A percentile compares a stretch with the other conserved stretches of the same genome.
Evolutionary conservation across 768 basidiomycete genomes (phyloP).

Genomic region (Termitomyces heimii): DNA sequence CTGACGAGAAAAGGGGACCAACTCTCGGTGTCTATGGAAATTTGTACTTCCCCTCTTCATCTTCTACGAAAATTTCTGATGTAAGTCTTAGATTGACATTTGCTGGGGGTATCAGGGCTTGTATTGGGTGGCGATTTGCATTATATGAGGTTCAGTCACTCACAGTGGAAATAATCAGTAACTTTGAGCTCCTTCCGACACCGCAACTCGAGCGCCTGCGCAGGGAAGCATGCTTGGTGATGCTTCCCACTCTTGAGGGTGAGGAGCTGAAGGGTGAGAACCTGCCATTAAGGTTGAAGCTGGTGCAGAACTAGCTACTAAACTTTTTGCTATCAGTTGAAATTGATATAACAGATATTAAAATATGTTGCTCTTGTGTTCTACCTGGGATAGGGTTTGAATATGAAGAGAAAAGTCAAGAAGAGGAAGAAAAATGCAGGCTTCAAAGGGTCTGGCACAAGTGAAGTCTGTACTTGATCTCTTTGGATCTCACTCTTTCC

Average conservation of each 20-base stretch:
- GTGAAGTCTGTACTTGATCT: no score
- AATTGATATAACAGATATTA: no score
- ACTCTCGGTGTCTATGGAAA: slow-evolving; percentile 42
- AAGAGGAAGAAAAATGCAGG: no score
- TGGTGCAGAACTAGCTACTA: slow-evolving; percentile 24
- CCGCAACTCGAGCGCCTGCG: slow-evolving; percentile 33
- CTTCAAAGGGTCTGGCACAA: no score
- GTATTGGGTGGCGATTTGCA: slow-evolving; percentile 48
- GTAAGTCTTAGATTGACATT: slow-evolving; percentile 35
- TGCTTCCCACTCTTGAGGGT: slow-evolving; percentile 42
- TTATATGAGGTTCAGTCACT: slow-evolving; percentile 53
- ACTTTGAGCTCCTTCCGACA: slow-evolving; percentile 48
- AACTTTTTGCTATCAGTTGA: no score
- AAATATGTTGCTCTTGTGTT: no score
- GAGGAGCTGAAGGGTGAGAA: slow-evolving; percentile 39
- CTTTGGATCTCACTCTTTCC: no score
- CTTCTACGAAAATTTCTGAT: not conserved
- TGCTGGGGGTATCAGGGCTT: slow-evolving; percentile 39
- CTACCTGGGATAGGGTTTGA: no score
- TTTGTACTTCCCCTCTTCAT: slow-evolving; percentile 26
- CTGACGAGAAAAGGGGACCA: slow-evolving; percentile 29
- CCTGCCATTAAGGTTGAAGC: slow-evolving; percentile 32
- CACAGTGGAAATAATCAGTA: slow-evolving; percentile 50
- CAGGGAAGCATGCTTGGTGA: slow-evolving; percentile 39
- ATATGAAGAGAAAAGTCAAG: no score